Conservation (phyloP, 805 yeast genomes). For the Candida methanosorbosa region DNA sequence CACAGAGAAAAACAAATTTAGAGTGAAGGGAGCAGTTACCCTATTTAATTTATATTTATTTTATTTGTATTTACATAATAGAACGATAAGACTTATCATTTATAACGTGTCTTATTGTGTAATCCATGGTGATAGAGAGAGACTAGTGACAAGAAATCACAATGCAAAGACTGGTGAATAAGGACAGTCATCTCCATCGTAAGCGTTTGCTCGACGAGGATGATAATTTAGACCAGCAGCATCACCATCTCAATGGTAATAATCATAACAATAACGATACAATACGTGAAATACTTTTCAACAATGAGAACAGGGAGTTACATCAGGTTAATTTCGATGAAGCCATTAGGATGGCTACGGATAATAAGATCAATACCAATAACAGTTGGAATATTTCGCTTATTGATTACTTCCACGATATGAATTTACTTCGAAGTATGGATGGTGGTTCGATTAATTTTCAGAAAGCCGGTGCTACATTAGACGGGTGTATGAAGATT, state of each 20-base stretch:
- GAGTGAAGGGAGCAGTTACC: no score
- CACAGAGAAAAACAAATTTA: no score
- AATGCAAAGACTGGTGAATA: no score
- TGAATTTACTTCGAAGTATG: slow-evolving; percentile 30
- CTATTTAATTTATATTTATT: no score
- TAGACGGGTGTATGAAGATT: slow-evolving; percentile 47
- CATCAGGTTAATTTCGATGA: slow-evolving; percentile 14
- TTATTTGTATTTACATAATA: no score
- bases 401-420: slow-evolving; percentile 45
- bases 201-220: neutral
- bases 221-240: slow-evolving; percentile 1
- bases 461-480: slow-evolving; percentile 34
- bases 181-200: no score
- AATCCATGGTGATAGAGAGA: no score
- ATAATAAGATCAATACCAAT: slow-evolving; percentile 36
- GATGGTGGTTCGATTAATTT: slow-evolving; percentile 41
- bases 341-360: slow-evolving; percentile 17
- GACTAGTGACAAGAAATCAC: no score
- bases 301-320: slow-evolving; percentile 2
- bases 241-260: no score
- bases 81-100: no score
- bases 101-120: no score
- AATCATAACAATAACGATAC: neutral
- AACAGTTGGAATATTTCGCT: slow-evolving; percentile 44
- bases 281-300: neutral